Percentiles rank a stretch among this genome's conserved stretches.
Conservation (phyloP, 2,329 filamentous ascomycete genomes). For the Seiridium unicorne region DNA sequence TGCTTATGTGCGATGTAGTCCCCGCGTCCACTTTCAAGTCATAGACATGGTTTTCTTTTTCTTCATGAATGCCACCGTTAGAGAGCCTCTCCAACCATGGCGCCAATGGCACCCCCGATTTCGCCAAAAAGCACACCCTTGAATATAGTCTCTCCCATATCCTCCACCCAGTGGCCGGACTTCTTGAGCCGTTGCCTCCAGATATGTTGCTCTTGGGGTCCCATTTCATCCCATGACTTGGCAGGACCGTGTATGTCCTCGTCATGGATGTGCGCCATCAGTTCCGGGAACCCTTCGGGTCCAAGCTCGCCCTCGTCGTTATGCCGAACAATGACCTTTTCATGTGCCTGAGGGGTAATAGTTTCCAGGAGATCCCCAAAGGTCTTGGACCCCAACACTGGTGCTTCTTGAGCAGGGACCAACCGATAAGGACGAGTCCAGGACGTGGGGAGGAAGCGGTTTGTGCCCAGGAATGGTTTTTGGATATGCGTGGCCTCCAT, state of each 20-base stretch:
- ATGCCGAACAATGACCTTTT: constrained; percentile 37
- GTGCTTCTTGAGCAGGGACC: constrained; percentile 6
- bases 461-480: constrained; percentile 54
- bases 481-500: constrained; percentile 61
- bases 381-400: constrained; percentile 30
- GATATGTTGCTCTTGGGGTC: constrained; percentile 55
- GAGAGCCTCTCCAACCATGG: constrained; percentile 42
- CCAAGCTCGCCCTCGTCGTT: constrained; percentile 21
- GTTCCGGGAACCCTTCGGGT: constrained; percentile 19
- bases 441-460: constrained; percentile 50
- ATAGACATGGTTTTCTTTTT: not conserved
- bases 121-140: constrained; percentile 77
- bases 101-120: constrained; percentile 61
- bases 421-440: constrained; percentile 24
- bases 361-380: constrained; percentile 34
- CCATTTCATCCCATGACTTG: constrained; percentile 70
- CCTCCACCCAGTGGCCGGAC: constrained; percentile 76
- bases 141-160: constrained; percentile 74
- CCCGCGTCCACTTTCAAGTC: no score
- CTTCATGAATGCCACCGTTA: constrained; percentile 10
- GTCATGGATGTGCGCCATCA: constrained; percentile 45
- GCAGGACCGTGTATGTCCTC: constrained; percentile 48
- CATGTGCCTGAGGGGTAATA: constrained; percentile 25
- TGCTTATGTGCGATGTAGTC: no score
- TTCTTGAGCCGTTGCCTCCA: constrained; percentile 71